Conservation (phyloP, 805 yeast genomes). For the Dipodascus albidus region DNA sequence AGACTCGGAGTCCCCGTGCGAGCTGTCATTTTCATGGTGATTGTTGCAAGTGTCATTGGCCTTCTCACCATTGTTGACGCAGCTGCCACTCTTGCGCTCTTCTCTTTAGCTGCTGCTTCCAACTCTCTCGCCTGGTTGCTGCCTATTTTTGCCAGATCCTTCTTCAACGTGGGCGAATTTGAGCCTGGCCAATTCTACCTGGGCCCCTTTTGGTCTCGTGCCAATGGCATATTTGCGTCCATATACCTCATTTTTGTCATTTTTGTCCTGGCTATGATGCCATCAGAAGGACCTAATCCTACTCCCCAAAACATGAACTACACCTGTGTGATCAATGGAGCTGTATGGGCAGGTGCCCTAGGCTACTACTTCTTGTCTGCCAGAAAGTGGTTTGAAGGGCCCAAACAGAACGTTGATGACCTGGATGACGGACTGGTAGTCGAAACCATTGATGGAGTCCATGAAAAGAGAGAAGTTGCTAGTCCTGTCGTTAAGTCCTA, state of each 20-base stretch:
- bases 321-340: conserved; percentile 51
- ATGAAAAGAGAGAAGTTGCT: background rate
- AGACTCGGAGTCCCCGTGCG: conserved; percentile 50
- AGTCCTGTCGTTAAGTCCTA: too few species aligned
- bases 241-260: conserved; percentile 43
- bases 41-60: conserved; percentile 42
- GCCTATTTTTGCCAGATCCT: conserved; percentile 44
- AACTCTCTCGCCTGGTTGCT: conserved; percentile 52
- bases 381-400: conserved; percentile 46
- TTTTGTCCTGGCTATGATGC: conserved; percentile 46
- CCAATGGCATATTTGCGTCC: conserved; percentile 36
- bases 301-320: conserved; percentile 48
- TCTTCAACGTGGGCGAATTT: conserved; percentile 36
- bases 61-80: conserved; percentile 45
- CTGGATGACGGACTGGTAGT: background rate
- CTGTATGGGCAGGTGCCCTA: conserved; percentile 44
- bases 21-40: conserved; percentile 46
- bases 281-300: conserved; percentile 28
- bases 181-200: conserved; percentile 57
- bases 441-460: background rate
- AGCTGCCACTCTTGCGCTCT: conserved; percentile 57
- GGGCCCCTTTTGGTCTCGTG: conserved; percentile 38
- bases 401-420: conserved; percentile 20
- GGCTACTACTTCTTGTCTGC: conserved; percentile 43
- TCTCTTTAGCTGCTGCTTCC: conserved; percentile 52